Evolutionary conservation across 176 grass and related monocot genomes (phyloP), one percentile per base, ranked within the genome.

Genomic region (Ampelocalamus luodianensis): DNA sequence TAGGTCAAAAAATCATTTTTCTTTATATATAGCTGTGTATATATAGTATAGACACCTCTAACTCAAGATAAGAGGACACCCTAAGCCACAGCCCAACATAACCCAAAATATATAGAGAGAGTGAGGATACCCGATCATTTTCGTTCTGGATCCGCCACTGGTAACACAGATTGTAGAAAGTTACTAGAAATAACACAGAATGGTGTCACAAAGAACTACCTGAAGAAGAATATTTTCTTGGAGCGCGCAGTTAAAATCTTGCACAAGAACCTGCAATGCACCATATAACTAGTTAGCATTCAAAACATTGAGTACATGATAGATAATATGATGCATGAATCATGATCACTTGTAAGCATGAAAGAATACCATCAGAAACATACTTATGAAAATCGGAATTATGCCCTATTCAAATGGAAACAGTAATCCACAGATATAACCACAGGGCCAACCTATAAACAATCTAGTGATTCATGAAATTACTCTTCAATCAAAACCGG

Each of bases 181-280:
- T 65, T 62, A 68, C 14, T 67, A 44, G 18, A 54, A 72, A 24
- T 68, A 79, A 64, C 34, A 39, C 2, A 40, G 43, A 46, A 53
- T 38, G 29, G 58, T 83, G 74, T 24, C 17, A 6, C 29, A 40
- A 74, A 82, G 14, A 80, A 87, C 4, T 77, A 99, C 97, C 93
- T 96, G 97, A 78, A 99, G 88, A 86, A 99, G 93, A 82, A 99
- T 96, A 87, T 89, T 96, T 88, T 99, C 97, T 85, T 99, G 97
- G 53, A 99, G 50, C 0, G 96, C 96, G 10, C 96, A 99, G 53
- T 94, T 96, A 82, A 99, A 99, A 92, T 99, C 93, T 91, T 92
- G 91, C 39, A 99, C 38, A 79, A 99, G 86, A 62, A 96, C 93
- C 96, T 99, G 87, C 53, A 78, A 58, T 17, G 71, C 8, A 85